A percentile compares a stretch with the other conserved stretches of the same genome.
These are phyloP conservation scores for Fusarium caatingaense DNA, from an alignment of 2,329 filamentous ascomycete species.

Conservation along the genomic window DNA sequence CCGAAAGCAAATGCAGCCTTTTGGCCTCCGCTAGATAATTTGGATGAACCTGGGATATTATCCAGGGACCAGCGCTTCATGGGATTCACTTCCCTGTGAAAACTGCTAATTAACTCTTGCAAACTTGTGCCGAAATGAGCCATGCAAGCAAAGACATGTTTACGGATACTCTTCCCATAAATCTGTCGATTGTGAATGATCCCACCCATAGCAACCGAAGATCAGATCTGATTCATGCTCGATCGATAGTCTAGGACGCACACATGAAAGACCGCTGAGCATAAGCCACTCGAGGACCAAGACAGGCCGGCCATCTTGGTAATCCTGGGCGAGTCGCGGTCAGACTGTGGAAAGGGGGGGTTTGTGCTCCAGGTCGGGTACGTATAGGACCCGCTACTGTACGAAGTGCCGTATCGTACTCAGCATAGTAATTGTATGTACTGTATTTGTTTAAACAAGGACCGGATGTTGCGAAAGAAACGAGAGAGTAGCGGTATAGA, in stretches of 20 bases:
- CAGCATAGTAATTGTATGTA: background rate
- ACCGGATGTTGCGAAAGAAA: constrained; percentile 8
- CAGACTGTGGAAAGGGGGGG: constrained; percentile 27
- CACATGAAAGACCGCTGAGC: background rate
- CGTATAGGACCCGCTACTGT: constrained; percentile 6
- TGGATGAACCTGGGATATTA: background rate
- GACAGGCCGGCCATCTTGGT: background rate
- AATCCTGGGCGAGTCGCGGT: constrained; percentile 1
- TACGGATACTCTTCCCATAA: background rate
- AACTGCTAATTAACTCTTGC: background rate
- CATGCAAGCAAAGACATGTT: background rate
- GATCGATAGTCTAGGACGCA: background rate
- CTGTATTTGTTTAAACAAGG: background rate
- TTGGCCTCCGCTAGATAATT: constrained; percentile 1
- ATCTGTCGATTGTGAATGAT: constrained; percentile 2
- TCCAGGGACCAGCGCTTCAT: background rate
- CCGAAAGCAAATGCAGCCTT: constrained; percentile 32
- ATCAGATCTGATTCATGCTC: background rate
- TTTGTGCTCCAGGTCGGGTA: constrained; percentile 1
- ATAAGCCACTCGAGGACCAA: constrained; percentile 13
- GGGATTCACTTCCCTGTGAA: background rate
- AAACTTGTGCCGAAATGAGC: background rate
- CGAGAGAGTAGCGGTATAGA: constrained; percentile 24
- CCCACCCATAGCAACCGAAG: background rate
- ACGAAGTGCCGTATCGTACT: constrained; percentile 7